phyloP scores from a whole-genome alignment of 306 rosid genomes.

The Elaeagnus macrophylla region DNA sequence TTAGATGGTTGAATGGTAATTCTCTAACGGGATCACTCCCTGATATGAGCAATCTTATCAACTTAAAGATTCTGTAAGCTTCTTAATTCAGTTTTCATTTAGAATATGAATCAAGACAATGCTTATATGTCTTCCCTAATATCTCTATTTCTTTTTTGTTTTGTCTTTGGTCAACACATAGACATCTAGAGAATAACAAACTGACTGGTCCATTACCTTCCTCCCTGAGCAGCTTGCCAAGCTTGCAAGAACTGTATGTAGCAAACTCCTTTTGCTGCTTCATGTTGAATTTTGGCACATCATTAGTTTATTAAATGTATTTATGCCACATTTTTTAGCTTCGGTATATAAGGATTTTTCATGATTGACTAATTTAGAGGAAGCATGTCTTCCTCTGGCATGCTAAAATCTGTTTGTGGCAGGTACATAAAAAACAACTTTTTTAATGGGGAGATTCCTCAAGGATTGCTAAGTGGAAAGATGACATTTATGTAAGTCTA shows the following conservation, averaged over 20 bases:
- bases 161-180: slow-evolving; percentile 39
- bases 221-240: slow-evolving; percentile 66
- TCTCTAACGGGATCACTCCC: slow-evolving; percentile 67
- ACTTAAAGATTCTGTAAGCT: slow-evolving; percentile 80
- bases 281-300: slow-evolving; percentile 8
- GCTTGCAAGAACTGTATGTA: slow-evolving; percentile 79
- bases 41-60: slow-evolving; percentile 74
- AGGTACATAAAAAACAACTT: slow-evolving; percentile 91
- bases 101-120: slow-evolving; percentile 4
- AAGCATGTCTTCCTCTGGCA: slow-evolving; percentile 1
- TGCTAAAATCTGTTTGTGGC: slow-evolving; percentile 25
- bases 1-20: slow-evolving; percentile 82
- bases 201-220: slow-evolving; percentile 69
- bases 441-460: slow-evolving; percentile 72
- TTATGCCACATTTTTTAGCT: too few species aligned
- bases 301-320: slow-evolving; percentile 6
- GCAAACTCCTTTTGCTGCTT: not conserved
- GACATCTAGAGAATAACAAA: slow-evolving; percentile 90
- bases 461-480: slow-evolving; percentile 48
- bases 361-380: slow-evolving; percentile 2
- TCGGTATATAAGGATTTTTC: too few species aligned
- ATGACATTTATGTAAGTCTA: slow-evolving; percentile 57
- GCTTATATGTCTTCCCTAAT: slow-evolving; percentile 1
- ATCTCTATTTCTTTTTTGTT: slow-evolving; percentile 1
- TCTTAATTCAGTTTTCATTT: slow-evolving; percentile 19